Conservation (phyloP, 129 eudicot species). For the Lactuca saligna region DNA sequence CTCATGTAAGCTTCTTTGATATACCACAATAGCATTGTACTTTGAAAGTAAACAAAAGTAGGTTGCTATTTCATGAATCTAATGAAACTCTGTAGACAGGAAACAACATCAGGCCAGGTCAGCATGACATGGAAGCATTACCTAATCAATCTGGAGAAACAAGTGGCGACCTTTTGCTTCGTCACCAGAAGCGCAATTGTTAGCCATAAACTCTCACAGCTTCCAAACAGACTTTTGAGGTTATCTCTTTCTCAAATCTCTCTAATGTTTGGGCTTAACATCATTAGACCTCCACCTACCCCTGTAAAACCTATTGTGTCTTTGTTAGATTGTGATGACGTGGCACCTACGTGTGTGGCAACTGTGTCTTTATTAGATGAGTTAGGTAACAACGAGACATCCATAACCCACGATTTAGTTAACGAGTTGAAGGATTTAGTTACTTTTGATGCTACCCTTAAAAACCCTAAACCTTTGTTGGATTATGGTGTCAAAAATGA, state of each 20-base stretch:
- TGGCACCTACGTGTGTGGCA: slow-evolving; percentile 18
- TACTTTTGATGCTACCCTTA: slow-evolving; percentile 35
- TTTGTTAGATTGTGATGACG: slow-evolving; percentile 54
- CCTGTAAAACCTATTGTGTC: slow-evolving; percentile 44
- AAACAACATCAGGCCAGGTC: slow-evolving; percentile 42
- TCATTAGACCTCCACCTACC: slow-evolving; percentile 20
- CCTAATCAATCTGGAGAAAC: slow-evolving; percentile 84
- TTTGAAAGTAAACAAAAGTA: no score
- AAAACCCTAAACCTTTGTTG: slow-evolving; percentile 14
- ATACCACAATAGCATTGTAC: background rate
- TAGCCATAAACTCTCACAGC: slow-evolving; percentile 40
- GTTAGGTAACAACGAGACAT: slow-evolving; percentile 12
- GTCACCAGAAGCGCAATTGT: slow-evolving; percentile 82
- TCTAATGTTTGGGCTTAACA: slow-evolving; percentile 51
- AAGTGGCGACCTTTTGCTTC: slow-evolving; percentile 59
- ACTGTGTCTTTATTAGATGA: slow-evolving; percentile 53
- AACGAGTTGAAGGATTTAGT: slow-evolving; percentile 53
- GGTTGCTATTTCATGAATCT: slow-evolving; percentile 13
- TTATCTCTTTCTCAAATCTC: slow-evolving; percentile 48
- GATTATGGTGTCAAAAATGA: slow-evolving; percentile 20
- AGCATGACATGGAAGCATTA: slow-evolving; percentile 75
- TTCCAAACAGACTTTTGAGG: slow-evolving; percentile 30
- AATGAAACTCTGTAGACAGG: slow-evolving; percentile 81
- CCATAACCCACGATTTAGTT: slow-evolving; percentile 33
- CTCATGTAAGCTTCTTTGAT: slow-evolving; percentile 53